phyloP scores from a whole-genome alignment of 2,329 filamentous ascomycete species.

The Nannizziopsis barbatae region DNA sequence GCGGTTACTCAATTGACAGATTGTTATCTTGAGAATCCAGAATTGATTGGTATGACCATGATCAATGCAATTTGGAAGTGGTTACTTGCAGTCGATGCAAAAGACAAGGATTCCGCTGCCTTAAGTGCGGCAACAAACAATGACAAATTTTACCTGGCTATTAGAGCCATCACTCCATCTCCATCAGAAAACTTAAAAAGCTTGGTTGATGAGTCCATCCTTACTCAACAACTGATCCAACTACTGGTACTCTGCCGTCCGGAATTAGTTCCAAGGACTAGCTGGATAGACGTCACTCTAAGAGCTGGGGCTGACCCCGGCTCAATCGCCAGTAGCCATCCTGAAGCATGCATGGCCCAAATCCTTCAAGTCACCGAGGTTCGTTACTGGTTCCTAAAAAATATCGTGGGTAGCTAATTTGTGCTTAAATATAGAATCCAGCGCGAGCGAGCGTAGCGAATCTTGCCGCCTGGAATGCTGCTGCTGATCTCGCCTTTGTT shows the following conservation, averaged over 20 bases:
- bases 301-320: conserved; percentile 74
- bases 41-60: conserved; percentile 51
- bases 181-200: conserved; percentile 22
- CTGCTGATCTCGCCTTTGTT: conserved; percentile 86
- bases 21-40: conserved; percentile 52
- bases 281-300: conserved; percentile 84
- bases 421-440: conserved; percentile 20
- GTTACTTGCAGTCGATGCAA: conserved; percentile 54
- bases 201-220: conserved; percentile 36
- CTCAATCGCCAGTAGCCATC: conserved; percentile 54
- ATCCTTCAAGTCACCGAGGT: conserved; percentile 51
- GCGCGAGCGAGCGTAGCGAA: conserved; percentile 35
- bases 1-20: conserved; percentile 51
- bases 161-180: conserved; percentile 36
- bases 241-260: conserved; percentile 67
- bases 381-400: conserved; percentile 23
- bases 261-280: conserved; percentile 63
- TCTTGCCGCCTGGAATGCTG: conserved; percentile 67
- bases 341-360: conserved; percentile 55
- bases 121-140: conserved; percentile 53
- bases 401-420: neutral
- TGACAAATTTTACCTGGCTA: conserved; percentile 49
- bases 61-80: conserved; percentile 69
- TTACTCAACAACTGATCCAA: conserved; percentile 62
- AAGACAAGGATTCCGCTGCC: conserved; percentile 69